Evolutionary conservation across 345 rosid species (phyloP).

Genomic region (Turnera subulata): DNA sequence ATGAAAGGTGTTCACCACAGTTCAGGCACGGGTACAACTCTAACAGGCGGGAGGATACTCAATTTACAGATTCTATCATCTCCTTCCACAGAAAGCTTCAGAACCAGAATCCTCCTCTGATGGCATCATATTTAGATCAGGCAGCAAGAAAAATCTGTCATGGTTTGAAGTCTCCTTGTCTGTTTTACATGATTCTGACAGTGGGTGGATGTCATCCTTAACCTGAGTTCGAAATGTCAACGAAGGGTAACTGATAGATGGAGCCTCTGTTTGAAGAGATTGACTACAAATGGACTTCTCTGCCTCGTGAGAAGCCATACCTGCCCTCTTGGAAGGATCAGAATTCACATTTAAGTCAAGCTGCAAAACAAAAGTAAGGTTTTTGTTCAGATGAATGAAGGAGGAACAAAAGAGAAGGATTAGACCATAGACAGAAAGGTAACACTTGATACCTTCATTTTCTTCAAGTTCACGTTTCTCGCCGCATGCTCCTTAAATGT

Average conservation of each 20-base stretch:
- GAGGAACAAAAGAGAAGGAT: not conserved
- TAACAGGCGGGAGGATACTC: not conserved
- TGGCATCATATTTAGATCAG: slow-evolving; percentile 73
- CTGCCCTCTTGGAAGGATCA: slow-evolving; percentile 5
- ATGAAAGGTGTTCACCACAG: not conserved
- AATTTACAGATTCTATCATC: slow-evolving; percentile 22
- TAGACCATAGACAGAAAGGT: not conserved
- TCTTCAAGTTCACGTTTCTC: slow-evolving; percentile 63
- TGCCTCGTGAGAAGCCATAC: slow-evolving; percentile 4
- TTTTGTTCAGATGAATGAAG: not conserved
- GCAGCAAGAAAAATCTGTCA: slow-evolving; percentile 38
- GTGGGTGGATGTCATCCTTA: slow-evolving; percentile 7
- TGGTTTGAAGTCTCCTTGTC: slow-evolving; percentile 18
- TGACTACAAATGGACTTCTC: slow-evolving; percentile 12
- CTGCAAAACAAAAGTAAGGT: slow-evolving; percentile 36
- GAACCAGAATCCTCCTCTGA: slow-evolving; percentile 39
- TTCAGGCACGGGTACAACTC: not conserved
- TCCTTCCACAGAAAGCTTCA: slow-evolving; percentile 31
- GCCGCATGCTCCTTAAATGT: slow-evolving; percentile 42
- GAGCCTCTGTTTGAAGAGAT: slow-evolving; percentile 5
- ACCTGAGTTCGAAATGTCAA: slow-evolving; percentile 2
- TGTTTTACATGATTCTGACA: slow-evolving; percentile 21
- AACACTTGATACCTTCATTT: slow-evolving; percentile 49
- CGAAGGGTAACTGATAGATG: slow-evolving; percentile 10
- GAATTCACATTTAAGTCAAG: slow-evolving; percentile 39